phyloP scores from a whole-genome alignment of 306 rosid genomes.

The Prunus kanzakura region DNA sequence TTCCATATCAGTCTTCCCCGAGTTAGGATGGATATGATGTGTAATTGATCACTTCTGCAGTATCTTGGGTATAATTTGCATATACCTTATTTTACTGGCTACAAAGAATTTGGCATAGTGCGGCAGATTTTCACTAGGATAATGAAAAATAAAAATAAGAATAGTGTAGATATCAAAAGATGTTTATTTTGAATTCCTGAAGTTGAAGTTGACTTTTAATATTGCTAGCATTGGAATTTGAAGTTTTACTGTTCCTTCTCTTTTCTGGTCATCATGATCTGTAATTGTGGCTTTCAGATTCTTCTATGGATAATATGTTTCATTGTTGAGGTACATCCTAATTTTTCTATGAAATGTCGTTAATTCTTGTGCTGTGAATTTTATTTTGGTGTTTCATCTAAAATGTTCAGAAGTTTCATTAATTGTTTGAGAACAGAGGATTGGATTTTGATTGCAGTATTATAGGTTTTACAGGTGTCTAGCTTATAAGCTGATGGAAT shows the following conservation, averaged over 20 bases:
- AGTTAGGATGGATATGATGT: not conserved
- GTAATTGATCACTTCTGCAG: not conserved
- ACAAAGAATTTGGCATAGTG: not conserved
- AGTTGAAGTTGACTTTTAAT: not conserved
- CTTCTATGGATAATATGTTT: not conserved
- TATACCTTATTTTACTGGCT: not conserved
- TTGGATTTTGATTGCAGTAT: too few species aligned
- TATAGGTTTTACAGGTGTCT: too few species aligned
- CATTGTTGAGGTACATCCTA: not conserved
- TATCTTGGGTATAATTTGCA: not conserved
- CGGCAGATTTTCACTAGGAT: not conserved
- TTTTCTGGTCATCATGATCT: not conserved
- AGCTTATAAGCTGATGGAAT: too few species aligned
- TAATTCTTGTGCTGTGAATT: not conserved
- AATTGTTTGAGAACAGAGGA: too few species aligned
- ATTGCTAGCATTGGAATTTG: not conserved
- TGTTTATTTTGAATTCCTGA: not conserved
- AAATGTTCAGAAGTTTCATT: not conserved
- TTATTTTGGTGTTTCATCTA: not conserved
- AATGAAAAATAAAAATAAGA: not conserved
- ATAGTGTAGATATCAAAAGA: not conserved
- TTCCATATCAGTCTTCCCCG: not conserved
- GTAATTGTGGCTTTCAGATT: constrained; percentile 7
- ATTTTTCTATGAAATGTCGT: not conserved
- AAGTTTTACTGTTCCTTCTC: not conserved